Evolutionary conservation across 331 rosid genomes (phyloP).

Genomic region (Telfairia occidentalis): DNA sequence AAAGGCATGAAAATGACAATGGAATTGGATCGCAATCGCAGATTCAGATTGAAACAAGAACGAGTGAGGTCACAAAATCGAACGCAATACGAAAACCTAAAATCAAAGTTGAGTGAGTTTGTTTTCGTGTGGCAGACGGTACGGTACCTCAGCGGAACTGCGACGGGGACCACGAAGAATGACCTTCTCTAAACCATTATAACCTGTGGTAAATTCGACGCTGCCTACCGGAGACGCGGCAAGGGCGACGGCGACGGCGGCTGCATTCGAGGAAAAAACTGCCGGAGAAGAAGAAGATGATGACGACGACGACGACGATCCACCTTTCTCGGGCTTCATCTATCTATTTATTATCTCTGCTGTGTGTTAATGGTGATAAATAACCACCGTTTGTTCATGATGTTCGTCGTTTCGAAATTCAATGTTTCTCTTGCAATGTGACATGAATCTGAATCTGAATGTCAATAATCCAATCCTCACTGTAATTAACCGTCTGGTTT

Average conservation of each 20-base stretch:
- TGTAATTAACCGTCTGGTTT: background rate
- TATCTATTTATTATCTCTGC: no score
- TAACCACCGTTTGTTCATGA: no score
- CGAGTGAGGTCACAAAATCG: background rate
- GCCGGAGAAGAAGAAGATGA: background rate
- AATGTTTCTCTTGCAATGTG: no score
- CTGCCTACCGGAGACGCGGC: conserved; percentile 1
- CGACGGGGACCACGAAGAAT: conserved; percentile 67
- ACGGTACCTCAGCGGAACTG: conserved; percentile 51
- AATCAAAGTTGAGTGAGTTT: background rate
- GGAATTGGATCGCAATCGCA: no score
- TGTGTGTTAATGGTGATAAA: no score
- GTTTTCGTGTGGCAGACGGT: background rate
- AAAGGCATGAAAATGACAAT: no score
- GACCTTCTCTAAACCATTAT: conserved; percentile 64
- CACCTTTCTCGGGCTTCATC: conserved; percentile 40
- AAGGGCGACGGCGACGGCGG: background rate
- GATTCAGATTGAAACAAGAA: no score
- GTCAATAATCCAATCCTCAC: no score
- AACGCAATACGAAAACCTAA: background rate
- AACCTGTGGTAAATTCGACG: conserved; percentile 37
- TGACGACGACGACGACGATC: conserved; percentile 16
- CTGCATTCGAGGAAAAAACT: background rate
- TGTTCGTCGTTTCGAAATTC: no score
- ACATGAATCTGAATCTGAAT: background rate